Conservation (phyloP, 441 rosid species). For the Aleurites moluccanus region DNA sequence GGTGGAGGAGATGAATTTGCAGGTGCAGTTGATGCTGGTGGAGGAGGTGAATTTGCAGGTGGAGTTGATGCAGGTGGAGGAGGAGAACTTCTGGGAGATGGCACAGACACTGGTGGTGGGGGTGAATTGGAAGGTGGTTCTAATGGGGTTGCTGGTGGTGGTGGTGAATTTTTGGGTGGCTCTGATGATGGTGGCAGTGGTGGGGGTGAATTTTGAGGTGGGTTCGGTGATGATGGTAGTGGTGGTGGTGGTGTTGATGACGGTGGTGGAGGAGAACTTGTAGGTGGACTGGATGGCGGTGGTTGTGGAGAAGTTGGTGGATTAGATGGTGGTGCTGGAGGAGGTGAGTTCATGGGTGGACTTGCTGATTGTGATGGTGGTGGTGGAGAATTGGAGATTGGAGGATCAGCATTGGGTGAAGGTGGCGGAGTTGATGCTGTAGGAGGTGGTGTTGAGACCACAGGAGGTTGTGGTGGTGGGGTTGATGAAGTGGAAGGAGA, state of each 20-base stretch:
- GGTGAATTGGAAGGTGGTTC: too few species aligned
- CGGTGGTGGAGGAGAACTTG: slow-evolving; percentile 19
- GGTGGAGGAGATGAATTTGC: too few species aligned
- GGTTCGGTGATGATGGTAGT: slow-evolving; percentile 20
- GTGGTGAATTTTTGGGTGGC: slow-evolving; percentile 20
- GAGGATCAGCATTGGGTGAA: slow-evolving; percentile 22
- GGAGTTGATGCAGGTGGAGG: slow-evolving; percentile 17
- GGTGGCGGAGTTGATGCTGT: slow-evolving; percentile 31
- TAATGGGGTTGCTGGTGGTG: too few species aligned
- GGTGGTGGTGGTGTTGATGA: slow-evolving; percentile 28
- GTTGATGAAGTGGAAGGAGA: slow-evolving; percentile 15
- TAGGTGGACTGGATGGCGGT: slow-evolving; percentile 27
- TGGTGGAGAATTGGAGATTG: slow-evolving; percentile 13
- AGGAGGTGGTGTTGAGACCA: slow-evolving; percentile 29
- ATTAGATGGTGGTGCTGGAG: slow-evolving; percentile 27
- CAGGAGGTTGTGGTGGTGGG: slow-evolving; percentile 22
- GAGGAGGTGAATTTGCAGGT: slow-evolving; percentile 21
- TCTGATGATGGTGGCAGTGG: slow-evolving; percentile 14
- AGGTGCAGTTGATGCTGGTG: too few species aligned
- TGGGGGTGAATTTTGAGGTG: too few species aligned
- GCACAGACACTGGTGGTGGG: not conserved
- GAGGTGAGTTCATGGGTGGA: slow-evolving; percentile 32
- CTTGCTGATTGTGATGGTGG: slow-evolving; percentile 30
- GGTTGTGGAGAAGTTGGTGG: slow-evolving; percentile 30
- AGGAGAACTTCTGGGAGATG: slow-evolving; percentile 3